phyloP scores from a whole-genome alignment of 306 rosid species.

The Quercus alba region DNA sequence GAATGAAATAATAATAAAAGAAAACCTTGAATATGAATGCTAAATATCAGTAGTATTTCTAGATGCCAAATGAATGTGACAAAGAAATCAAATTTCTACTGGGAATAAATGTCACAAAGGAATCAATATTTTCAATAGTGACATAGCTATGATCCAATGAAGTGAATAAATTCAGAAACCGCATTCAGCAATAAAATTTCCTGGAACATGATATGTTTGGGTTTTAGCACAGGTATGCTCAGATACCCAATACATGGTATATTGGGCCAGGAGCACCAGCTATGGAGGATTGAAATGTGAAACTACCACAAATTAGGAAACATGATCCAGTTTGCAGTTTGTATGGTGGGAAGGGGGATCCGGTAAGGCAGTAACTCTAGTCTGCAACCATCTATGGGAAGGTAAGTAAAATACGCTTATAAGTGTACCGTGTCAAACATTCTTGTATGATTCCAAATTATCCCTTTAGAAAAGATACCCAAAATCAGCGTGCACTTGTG shows the following conservation, averaged over 20 bases:
- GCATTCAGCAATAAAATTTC: neutral
- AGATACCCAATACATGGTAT: neutral
- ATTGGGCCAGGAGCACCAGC: neutral
- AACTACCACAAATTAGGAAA: neutral
- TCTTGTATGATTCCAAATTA: neutral
- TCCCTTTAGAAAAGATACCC: slow-evolving; percentile 5
- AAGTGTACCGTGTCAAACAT: neutral
- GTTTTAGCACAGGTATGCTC: neutral
- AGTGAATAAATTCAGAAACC: neutral
- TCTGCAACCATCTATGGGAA: neutral
- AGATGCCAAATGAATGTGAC: slow-evolving; percentile 1
- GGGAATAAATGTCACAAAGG: neutral
- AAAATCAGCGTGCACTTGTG: neutral
- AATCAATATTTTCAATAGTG: neutral
- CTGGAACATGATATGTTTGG: neutral
- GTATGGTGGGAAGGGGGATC: neutral
- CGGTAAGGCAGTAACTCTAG: neutral
- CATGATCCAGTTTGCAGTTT: neutral
- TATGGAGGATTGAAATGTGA: neutral
- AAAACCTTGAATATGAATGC: neutral
- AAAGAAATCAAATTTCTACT: neutral
- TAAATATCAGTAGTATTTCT: neutral
- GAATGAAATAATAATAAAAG: slow-evolving; percentile 5
- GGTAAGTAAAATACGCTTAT: neutral
- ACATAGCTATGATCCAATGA: neutral